These are phyloP conservation scores for Tylopilus sp. DNA, from an alignment of 768 basidiomycete genomes.

Conservation along the genomic window DNA sequence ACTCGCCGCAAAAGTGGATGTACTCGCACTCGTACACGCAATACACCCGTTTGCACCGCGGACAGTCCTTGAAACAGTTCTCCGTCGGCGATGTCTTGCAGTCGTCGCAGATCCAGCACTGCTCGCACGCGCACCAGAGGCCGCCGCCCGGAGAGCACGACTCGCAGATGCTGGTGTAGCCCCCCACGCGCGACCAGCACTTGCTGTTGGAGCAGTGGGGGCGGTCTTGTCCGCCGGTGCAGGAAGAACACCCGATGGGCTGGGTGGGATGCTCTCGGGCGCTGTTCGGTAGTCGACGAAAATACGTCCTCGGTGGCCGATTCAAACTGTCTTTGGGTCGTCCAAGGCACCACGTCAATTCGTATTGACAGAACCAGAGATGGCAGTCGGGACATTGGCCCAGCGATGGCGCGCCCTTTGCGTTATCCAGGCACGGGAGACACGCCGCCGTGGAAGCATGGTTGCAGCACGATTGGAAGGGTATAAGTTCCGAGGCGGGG, in stretches of 20 bases:
- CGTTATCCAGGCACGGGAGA: constrained; percentile 7
- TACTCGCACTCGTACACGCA: constrained; percentile 23
- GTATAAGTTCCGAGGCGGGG: constrained; percentile 11
- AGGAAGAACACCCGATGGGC: constrained; percentile 15
- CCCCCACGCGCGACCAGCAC: constrained; percentile 19
- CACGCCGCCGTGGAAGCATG: constrained; percentile 11
- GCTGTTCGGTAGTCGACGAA: background rate
- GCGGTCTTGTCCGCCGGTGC: background rate
- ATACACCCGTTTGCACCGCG: constrained; percentile 16
- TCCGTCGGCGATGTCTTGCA: constrained; percentile 10
- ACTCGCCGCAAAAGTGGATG: constrained; percentile 19
- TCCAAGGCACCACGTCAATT: constrained; percentile 23
- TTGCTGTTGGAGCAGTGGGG: constrained; percentile 11
- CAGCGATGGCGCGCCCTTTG: constrained; percentile 1
- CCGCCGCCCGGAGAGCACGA: constrained; percentile 18
- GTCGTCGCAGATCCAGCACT: constrained; percentile 24
- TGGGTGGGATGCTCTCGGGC: constrained; percentile 12
- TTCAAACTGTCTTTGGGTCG: constrained; percentile 10
- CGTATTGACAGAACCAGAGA: constrained; percentile 21
- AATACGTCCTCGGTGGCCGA: background rate
- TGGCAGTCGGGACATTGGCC: constrained; percentile 21
- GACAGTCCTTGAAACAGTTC: constrained; percentile 13
- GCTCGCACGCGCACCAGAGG: constrained; percentile 20
- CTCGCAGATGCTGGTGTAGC: constrained; percentile 13
- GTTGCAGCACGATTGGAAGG: constrained; percentile 17